Evolutionary conservation across 2,329 filamentous ascomycete species (phyloP).

Genomic region (Microcyclosporella mali): DNA sequence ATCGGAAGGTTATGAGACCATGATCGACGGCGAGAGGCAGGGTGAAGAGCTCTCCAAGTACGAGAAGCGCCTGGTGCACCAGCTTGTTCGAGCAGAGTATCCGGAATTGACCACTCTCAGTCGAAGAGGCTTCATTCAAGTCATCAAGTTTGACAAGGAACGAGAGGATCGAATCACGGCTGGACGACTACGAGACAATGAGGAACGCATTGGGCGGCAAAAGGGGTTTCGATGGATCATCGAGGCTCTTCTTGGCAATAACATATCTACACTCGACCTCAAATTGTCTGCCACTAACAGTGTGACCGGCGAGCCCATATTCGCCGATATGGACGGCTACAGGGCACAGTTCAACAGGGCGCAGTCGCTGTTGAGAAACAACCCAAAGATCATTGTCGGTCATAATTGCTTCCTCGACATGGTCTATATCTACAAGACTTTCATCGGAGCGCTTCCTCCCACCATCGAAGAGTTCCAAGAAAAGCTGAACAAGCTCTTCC

Average conservation of each 20-base stretch:
- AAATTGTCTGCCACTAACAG: constrained; percentile 32
- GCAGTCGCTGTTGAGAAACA: constrained; percentile 39
- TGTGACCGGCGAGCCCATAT: constrained; percentile 31
- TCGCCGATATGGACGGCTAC: constrained; percentile 32
- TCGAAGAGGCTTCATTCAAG: constrained; percentile 39
- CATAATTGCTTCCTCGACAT: constrained; percentile 63
- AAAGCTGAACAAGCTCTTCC: constrained; percentile 49
- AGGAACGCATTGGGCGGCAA: constrained; percentile 38
- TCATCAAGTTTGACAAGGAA: constrained; percentile 37
- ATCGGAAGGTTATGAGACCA: constrained; percentile 16
- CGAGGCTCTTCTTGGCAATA: constrained; percentile 39
- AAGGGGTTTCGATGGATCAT: constrained; percentile 48
- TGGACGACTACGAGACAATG: constrained; percentile 34
- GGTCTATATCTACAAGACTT: constrained; percentile 57
- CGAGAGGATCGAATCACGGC: constrained; percentile 39
- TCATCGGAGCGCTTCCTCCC: constrained; percentile 53
- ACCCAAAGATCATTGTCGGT: constrained; percentile 51
- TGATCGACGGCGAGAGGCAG: constrained; percentile 14
- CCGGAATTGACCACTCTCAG: constrained; percentile 41
- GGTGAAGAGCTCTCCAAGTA: constrained; percentile 46
- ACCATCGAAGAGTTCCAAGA: constrained; percentile 49
- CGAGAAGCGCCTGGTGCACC: constrained; percentile 60
- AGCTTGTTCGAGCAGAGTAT: constrained; percentile 59
- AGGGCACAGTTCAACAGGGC: constrained; percentile 36
- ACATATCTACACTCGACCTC: constrained; percentile 35